A percentile compares a stretch with the other conserved stretches of the same genome.
Evolutionary conservation across 2,329 filamentous ascomycete genomes (phyloP).

Genomic region (Diaporthe longicolla): DNA sequence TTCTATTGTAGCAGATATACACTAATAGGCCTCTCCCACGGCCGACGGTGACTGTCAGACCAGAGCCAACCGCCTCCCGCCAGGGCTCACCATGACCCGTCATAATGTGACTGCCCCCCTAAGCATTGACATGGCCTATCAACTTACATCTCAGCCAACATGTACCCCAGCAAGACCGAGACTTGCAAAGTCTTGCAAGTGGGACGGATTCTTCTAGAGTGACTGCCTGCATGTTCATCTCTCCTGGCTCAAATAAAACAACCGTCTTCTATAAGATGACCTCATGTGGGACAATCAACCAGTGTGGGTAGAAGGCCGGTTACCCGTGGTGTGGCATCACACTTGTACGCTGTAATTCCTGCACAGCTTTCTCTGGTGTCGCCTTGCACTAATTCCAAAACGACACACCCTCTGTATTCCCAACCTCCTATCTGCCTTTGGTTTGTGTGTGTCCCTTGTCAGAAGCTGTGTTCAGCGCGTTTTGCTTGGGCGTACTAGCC

Average conservation of each 20-base stretch:
- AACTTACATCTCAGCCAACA: not conserved
- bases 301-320: not conserved
- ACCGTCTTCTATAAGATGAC: too few species aligned
- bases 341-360: not conserved
- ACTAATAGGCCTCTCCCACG: not conserved
- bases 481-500: not conserved
- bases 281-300: not conserved
- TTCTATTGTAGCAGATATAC: constrained; percentile 17
- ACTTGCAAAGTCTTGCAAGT: not conserved
- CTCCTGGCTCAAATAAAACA: not conserved
- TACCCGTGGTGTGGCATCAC: not conserved
- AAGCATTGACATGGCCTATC: too few species aligned
- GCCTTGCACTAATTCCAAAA: not conserved
- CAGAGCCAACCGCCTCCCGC: not conserved
- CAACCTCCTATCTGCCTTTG: not conserved
- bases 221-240: not conserved
- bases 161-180: not conserved
- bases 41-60: not conserved
- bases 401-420: not conserved
- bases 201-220: not conserved
- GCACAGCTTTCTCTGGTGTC: not conserved
- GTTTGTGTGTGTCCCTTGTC: not conserved
- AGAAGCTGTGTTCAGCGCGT: not conserved
- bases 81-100: not conserved
- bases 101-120: constrained; percentile 4